Percentiles rank a stretch among this genome's conserved stretches.
Conservation (phyloP, 495 filamentous ascomycete species). For the Trypethelium eluteriae region DNA sequence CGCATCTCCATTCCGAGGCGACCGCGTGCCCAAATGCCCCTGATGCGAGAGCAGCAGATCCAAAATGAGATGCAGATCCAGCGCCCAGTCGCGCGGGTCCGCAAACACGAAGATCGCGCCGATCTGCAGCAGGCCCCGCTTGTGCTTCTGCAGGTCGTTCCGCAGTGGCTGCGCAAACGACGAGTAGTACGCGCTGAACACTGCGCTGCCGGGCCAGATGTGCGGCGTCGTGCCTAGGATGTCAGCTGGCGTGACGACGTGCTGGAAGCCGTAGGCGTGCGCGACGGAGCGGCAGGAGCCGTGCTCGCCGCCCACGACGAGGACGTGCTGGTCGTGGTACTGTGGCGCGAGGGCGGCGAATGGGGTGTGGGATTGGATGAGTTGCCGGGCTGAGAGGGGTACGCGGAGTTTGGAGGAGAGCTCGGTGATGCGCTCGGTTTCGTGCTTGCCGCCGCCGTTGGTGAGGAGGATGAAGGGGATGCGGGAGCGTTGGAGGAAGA, state of each 20-base stretch:
- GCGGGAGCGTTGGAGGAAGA: slow-evolving; percentile 56
- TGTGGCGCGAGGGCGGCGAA: slow-evolving; percentile 50
- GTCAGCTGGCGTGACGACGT: slow-evolving; percentile 79
- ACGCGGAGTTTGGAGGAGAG: slow-evolving; percentile 57
- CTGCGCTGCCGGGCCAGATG: slow-evolving; percentile 72
- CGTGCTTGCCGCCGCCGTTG: slow-evolving; percentile 78
- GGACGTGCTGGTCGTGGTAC: slow-evolving; percentile 59
- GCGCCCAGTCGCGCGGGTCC: slow-evolving; percentile 87
- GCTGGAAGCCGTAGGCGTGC: slow-evolving; percentile 73
- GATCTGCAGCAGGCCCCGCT: slow-evolving; percentile 52
- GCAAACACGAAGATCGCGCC: slow-evolving; percentile 85
- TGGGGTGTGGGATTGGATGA: slow-evolving; percentile 80
- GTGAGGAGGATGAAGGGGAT: slow-evolving; percentile 84
- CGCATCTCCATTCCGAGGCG: slow-evolving; percentile 47
- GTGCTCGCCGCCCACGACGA: slow-evolving; percentile 75
- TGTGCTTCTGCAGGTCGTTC: slow-evolving; percentile 33
- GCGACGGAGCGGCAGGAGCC: slow-evolving; percentile 71
- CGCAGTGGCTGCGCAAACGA: slow-evolving; percentile 56
- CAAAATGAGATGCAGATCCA: slow-evolving; percentile 73
- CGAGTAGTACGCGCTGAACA: slow-evolving; percentile 53
- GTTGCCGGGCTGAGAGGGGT: slow-evolving; percentile 53
- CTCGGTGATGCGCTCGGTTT: slow-evolving; percentile 60
- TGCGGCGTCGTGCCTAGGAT: slow-evolving; percentile 63
- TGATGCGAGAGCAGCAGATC: slow-evolving; percentile 69
- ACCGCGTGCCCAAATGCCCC: slow-evolving; percentile 72